Conservation (phyloP, 495 filamentous ascomycete species). For the Glarea lozoyensis region DNA sequence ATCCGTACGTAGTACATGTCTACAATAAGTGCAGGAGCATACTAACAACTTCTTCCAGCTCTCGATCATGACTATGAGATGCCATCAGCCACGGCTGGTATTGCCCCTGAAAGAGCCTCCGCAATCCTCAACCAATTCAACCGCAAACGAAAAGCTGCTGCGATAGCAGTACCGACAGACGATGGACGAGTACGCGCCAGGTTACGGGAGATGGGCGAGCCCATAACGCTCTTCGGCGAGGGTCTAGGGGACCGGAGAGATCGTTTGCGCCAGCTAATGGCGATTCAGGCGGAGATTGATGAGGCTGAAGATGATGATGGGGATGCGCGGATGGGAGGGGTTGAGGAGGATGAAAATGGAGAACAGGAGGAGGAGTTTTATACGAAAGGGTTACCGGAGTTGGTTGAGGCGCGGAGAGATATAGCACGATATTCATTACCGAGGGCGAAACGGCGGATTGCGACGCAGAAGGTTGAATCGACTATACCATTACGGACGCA, state of each 20-base stretch:
- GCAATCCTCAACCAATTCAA: slow-evolving; percentile 85
- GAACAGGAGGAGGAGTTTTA: slow-evolving; percentile 93
- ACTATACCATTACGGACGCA: slow-evolving; percentile 79
- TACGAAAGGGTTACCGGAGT: slow-evolving; percentile 64
- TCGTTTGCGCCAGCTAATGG: slow-evolving; percentile 72
- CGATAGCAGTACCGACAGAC: slow-evolving; percentile 91
- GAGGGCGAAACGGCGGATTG: slow-evolving; percentile 65
- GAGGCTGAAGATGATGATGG: slow-evolving; percentile 46
- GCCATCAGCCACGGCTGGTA: slow-evolving; percentile 59
- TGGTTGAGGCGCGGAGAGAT: slow-evolving; percentile 67
- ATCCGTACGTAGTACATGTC: slow-evolving; percentile 51
- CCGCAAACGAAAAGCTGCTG: slow-evolving; percentile 77
- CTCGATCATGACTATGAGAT: slow-evolving; percentile 82
- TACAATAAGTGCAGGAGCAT: background rate
- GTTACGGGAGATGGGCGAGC: slow-evolving; percentile 78
- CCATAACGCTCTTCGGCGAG: slow-evolving; percentile 93
- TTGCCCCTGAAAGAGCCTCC: slow-evolving; percentile 80
- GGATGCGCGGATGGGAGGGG: slow-evolving; percentile 55
- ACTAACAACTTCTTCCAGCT: slow-evolving; percentile 35
- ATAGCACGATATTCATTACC: slow-evolving; percentile 86
- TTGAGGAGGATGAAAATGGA: slow-evolving; percentile 40
- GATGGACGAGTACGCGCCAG: slow-evolving; percentile 76
- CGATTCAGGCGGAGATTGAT: slow-evolving; percentile 56
- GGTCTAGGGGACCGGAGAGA: slow-evolving; percentile 80
- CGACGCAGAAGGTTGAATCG: slow-evolving; percentile 67